Evolutionary conservation across 2,329 filamentous ascomycete genomes (phyloP), one percentile per base, ranked within the genome.

Genomic region (Aspergillus jensenii): DNA sequence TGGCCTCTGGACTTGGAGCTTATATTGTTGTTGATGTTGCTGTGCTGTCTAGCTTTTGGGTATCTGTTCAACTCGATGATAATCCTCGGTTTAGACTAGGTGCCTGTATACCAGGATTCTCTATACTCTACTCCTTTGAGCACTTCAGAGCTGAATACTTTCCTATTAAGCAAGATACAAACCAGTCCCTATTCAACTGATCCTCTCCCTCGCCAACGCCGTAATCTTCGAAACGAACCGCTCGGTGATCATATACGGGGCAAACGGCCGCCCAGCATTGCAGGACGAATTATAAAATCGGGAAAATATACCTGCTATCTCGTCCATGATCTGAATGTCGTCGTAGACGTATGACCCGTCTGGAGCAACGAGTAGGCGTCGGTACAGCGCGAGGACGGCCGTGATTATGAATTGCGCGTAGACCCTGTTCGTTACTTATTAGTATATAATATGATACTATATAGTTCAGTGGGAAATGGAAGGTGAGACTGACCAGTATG

Each of bases 361-460:
- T 0, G 56, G 50, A 17, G 21, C 45, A 7, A 35, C 37, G 3
- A 55, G 17, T 1, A 58, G 9, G 6, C 46, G 46, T 45, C 49
- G 48, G 25, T 49, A 49, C 9, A 58, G 50, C 1, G 56, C 47
- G 11, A 58, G 50, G 4, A 55, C 37, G 8, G 56, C 45, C 3
- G 56, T 54, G 17, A 55, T 45, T 25, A 55, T 49, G 37, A 50
- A 55, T 25, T 58, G 50, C 3, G 51, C 50, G 21, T 58, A 52
- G 37, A 55, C 40, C 56, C 56, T 58, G 43, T 33, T 31, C 8
- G 4, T 8, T 19, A 8, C 14, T 11, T 9, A 25, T 11, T 9
- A 25, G 43, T 9, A 19, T n/a, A 11, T 31, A 27, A 27, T 27
- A 27, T 17, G 17, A 17, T 17, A 17, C 17, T 1, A 2, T 25